Evolutionary conservation across 495 filamentous ascomycete genomes (phyloP).

Genomic region (Lophiostoma macrostomum): DNA sequence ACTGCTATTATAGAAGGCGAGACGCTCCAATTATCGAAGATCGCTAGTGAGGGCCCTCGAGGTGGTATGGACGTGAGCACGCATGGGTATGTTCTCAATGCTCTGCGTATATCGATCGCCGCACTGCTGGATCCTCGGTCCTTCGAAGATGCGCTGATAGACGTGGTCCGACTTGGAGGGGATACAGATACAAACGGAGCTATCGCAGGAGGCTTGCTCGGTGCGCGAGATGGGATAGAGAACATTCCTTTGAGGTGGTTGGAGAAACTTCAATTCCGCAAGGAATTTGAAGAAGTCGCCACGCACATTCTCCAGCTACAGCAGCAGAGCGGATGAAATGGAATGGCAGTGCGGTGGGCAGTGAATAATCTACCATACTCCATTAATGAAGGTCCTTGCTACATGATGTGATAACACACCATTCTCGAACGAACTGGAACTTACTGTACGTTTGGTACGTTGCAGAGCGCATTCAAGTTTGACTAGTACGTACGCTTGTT

Average conservation of each 20-base stretch:
- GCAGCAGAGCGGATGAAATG: no score
- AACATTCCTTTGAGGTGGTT: constrained; percentile 23
- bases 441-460: no score
- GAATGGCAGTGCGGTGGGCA: no score
- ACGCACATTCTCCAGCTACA: constrained; percentile 5
- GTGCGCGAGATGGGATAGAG: constrained; percentile 26
- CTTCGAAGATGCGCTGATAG: constrained; percentile 28
- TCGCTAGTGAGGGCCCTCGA: constrained; percentile 18
- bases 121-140: constrained; percentile 17
- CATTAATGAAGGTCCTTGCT: no score
- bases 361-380: no score
- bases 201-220: constrained; percentile 27
- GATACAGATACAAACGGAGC: constrained; percentile 32
- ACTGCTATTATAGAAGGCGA: constrained; percentile 4
- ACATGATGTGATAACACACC: no score
- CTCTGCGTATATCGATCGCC: constrained; percentile 15
- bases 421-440: no score
- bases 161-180: constrained; percentile 24
- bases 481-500: no score
- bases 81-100: constrained; percentile 22
- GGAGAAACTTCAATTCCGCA: constrained; percentile 19
- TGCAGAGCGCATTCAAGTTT: no score
- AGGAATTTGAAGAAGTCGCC: constrained; percentile 21
- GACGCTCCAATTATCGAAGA: background rate
- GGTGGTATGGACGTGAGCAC: background rate